Base-by-base conservation (phyloP, 441 rosid species). In the Capsella rubella region DNA sequence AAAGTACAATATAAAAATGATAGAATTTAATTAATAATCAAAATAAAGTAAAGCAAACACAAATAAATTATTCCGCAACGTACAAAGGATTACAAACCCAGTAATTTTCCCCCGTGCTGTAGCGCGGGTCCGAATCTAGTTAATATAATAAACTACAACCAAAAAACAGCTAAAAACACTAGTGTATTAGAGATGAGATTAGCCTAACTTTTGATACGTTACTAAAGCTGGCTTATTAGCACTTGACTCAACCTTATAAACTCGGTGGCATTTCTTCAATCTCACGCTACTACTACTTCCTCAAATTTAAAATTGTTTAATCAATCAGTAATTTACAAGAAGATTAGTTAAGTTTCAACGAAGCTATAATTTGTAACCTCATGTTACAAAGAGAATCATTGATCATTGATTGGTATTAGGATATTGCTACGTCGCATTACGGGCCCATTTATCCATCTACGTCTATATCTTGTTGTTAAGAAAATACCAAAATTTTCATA, bases 241-340 rank as follows among this genome's bases (percentile, higher is more conserved):
- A 5, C 58, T 67, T 31, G 25, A 53, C 16, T 14, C 10, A 54
- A 55, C 39, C 18, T 54, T 35, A 15, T 2, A 46, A 6, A 46
- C 9, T 57, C 53, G 78, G 61, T 74, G 72, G 66, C 72, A 74
- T 74, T 66, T 40, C 78, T 58, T 49, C 67, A 42, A 6, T 39
- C 37, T 58, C 67, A 74, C 67, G 78, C 15, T 37, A 74, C 45
- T 47, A 47, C 50, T 34, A 34, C 37, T 29, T 47, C 6, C 15
- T 45, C 50, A 35, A n/a, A 4, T 45, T 34, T 15, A 13, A 14
- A 39, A 34, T 5, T 49, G 18, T 31, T 0, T 42, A 42, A n/a
- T 42, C 42, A 7, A 37, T 50, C 60, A 28, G 51, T 42, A 16
- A 61, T 40, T 39, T 40, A n/a, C 58, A 52, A 14, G 32, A 71